Evolutionary conservation across 768 basidiomycete genomes (phyloP).

Genomic region (Termitomyces sp.): DNA sequence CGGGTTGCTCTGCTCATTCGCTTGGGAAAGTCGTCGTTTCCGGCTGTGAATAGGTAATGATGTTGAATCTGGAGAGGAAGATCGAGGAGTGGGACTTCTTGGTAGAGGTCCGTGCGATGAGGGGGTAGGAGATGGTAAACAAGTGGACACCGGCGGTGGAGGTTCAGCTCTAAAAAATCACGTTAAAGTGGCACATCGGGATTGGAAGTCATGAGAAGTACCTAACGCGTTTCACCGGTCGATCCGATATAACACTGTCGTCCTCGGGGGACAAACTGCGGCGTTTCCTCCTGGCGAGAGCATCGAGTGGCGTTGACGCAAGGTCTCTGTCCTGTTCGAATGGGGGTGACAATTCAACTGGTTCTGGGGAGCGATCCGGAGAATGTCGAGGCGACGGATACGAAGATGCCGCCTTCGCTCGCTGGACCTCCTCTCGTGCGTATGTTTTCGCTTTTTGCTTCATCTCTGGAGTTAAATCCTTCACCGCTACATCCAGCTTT

Average conservation of each 20-base stretch:
- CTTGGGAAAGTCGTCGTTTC: constrained; percentile 35
- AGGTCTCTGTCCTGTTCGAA: constrained; percentile 2
- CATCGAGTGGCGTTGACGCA: not conserved
- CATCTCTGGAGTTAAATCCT: constrained; percentile 21
- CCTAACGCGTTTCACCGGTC: constrained; percentile 15
- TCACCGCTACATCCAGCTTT: constrained; percentile 25
- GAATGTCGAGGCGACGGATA: constrained; percentile 19
- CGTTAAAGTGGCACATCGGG: no score
- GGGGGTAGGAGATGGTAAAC: constrained; percentile 12
- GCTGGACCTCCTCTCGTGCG: constrained; percentile 5
- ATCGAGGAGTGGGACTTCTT: not conserved
- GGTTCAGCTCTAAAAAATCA: not conserved
- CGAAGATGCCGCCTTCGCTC: constrained; percentile 1
- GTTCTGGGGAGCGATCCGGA: constrained; percentile 9
- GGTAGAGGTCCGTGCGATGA: constrained; percentile 6
- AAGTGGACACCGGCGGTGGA: not conserved
- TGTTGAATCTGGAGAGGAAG: not conserved
- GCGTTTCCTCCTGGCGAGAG: constrained; percentile 12
- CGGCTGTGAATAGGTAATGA: constrained; percentile 14
- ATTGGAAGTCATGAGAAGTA: not conserved
- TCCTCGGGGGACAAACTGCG: constrained; percentile 4
- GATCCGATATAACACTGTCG: not conserved
- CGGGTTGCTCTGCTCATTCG: constrained; percentile 11
- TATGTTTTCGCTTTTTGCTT: constrained; percentile 3
- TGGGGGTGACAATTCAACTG: not conserved